Base-by-base conservation (phyloP, 768 basidiomycete species). In the Panellus pusillus region DNA sequence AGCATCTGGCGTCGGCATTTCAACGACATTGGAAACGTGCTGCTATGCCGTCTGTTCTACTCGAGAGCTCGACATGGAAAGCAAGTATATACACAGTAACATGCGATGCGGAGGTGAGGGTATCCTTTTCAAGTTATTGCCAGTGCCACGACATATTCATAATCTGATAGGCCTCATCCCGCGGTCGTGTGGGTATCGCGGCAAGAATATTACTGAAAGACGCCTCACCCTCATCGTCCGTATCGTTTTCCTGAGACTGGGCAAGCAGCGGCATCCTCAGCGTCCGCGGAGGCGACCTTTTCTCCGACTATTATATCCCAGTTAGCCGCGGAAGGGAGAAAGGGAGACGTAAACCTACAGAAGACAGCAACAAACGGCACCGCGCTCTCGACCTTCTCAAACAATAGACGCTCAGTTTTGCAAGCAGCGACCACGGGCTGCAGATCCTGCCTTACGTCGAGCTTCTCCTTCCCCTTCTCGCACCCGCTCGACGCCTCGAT, bases 401-500 rank as follows among this genome's bases (percentile, higher is more conserved):
- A 56, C 40, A 7, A 20, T n/a, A 56, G 29, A 11, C 43, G 42
- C 13, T 52, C 58, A 17, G 31, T 42, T 37, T 20, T 50, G 40
- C 58, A 60, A 27, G 37, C 54, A 20, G 28, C 20, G 15, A 49
- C 18, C 27, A 60, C 44, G 5, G 54, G 54, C 39, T 37, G 31
- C 20, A 60, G 19, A 14, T 56, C 54, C 12, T 35, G 44, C 18
- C 43, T n/a, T 37, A 31, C 47, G 15, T 54, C 52, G 6, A 24
- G 2, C 24, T 24, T 24, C 32, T 9, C 32, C 32, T 35, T 35
- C 14, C 14, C 11, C 38, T 0, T 2, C 37, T 41, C 42, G 17
- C 40, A 24, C 38, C 47, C 46, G 29, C 40, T 19, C 47, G 58
- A 39, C 15, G 49, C 58, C 41, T 60, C 58, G 44, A 56, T 50